phyloP scores from a whole-genome alignment of 2,329 filamentous ascomycete species.

The Didymella arachidicola region DNA sequence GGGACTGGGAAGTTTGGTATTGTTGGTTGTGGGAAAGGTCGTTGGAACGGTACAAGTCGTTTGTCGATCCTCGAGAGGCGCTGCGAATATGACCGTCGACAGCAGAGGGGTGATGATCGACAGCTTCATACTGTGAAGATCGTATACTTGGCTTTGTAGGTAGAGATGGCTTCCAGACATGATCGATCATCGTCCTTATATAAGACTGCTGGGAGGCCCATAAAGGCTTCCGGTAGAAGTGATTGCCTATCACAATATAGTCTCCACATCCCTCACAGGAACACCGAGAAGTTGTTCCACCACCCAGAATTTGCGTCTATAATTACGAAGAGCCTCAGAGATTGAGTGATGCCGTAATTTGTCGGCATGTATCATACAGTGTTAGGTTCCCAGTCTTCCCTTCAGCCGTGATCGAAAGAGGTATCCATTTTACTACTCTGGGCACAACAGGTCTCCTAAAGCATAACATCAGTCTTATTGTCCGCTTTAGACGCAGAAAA shows the following conservation, averaged over 20 bases:
- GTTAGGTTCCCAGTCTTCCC: constrained; percentile 2
- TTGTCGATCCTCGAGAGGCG: constrained; percentile 43
- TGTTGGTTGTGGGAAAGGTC: constrained; percentile 40
- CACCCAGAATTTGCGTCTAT: background rate
- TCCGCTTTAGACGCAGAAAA: background rate
- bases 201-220: background rate
- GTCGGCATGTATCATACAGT: background rate
- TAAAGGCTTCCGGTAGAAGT: constrained; percentile 8
- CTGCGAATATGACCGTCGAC: constrained; percentile 41
- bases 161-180: background rate
- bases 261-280: background rate
- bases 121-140: constrained; percentile 42
- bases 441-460: background rate
- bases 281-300: background rate
- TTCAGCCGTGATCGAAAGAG: constrained; percentile 3
- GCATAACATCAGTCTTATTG: background rate
- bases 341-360: background rate
- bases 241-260: constrained; percentile 4
- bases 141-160: background rate
- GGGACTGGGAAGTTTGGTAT: constrained; percentile 49
- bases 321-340: background rate
- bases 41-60: constrained; percentile 41
- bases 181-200: background rate
- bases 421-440: background rate
- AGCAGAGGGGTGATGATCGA: constrained; percentile 41